Conservation (phyloP, 2,329 filamentous ascomycete species). For the Ceratocystis cubensis region DNA sequence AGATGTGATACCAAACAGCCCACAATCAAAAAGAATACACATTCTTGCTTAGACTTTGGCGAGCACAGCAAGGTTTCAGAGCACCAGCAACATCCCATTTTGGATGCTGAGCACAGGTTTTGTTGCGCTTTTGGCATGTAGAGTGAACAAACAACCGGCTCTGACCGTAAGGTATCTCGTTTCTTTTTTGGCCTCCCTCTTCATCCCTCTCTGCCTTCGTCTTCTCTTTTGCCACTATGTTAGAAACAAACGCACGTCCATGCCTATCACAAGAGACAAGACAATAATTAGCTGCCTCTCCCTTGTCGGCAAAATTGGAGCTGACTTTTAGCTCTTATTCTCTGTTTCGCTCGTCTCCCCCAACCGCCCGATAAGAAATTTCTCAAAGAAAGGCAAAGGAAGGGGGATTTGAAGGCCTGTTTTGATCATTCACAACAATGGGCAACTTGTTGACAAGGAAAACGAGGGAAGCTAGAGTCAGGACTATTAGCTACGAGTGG, state of each 20-base stretch:
- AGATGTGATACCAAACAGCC: not conserved
- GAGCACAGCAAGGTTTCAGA: not conserved
- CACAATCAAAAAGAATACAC: not conserved
- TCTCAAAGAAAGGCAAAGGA: not conserved
- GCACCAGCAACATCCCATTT: not conserved
- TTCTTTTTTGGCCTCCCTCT: not conserved
- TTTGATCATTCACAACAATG: not conserved
- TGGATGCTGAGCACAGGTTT: not conserved
- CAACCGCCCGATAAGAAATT: not conserved
- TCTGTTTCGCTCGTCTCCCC: not conserved
- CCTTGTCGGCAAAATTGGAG: not conserved
- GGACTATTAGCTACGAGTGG: not conserved
- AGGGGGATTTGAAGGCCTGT: not conserved
- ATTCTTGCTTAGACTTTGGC: not conserved
- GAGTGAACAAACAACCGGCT: not conserved
- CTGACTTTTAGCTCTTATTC: not conserved
- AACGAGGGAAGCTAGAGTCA: not conserved
- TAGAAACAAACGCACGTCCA: conserved; percentile 8
- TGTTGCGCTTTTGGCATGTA: not conserved
- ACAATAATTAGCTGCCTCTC: conserved; percentile 4
- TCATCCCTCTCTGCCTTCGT: not conserved
- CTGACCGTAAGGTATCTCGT: not conserved
- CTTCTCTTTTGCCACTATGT: conserved; percentile 1
- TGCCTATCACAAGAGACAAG: not conserved
- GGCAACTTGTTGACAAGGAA: not conserved